Base-by-base conservation (phyloP, 1,139 yeast genomes). In the Diutina siamensis region DNA sequence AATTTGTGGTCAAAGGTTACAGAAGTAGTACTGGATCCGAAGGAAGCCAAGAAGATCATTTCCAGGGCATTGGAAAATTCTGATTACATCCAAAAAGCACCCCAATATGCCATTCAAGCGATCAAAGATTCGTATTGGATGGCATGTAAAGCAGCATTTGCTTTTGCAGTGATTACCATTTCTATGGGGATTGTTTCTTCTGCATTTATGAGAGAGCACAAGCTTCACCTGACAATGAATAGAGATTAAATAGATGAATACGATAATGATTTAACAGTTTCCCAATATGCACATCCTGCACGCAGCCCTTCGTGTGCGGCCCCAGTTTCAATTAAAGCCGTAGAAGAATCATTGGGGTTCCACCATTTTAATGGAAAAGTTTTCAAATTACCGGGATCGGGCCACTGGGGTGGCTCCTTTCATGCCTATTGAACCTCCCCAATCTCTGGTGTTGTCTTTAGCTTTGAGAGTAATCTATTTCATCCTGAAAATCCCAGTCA, bases 321-420 rank as follows among this genome's bases (percentile, higher is more conserved):
- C n/a, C n/a, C n/a, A n/a, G n/a, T n/a, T n/a, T n/a, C n/a, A n/a
- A n/a, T n/a, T n/a, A n/a, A n/a, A n/a, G n/a, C n/a, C n/a, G n/a
- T n/a, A n/a, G n/a, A n/a, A n/a, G n/a, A n/a, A n/a, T n/a, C n/a
- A n/a, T n/a, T n/a, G n/a, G n/a, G n/a, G n/a, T n/a, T n/a, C n/a
- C n/a, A 25, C 28, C 28, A 25, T 25, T 25, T 25, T 25, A 20
- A 82, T 83, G 94, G 94, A 83, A 60, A 82, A 82, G 62, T 83
- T 75, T 61, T 77, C 86, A 35, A 71, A 71, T 49, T 83, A 81
- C 77, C 73, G 89, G 59, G 94, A 83, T 55, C 81, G 78, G 53
- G 86, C 86, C 2, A 83, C 92, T 2, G 94, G 94, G n/a, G 80
- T 83, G 17, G 76, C 87, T 1, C 94, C 94, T 2, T 83, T 83